Conservation (phyloP, 2,329 filamentous ascomycete genomes). For the Colletotrichum eleusines region DNA sequence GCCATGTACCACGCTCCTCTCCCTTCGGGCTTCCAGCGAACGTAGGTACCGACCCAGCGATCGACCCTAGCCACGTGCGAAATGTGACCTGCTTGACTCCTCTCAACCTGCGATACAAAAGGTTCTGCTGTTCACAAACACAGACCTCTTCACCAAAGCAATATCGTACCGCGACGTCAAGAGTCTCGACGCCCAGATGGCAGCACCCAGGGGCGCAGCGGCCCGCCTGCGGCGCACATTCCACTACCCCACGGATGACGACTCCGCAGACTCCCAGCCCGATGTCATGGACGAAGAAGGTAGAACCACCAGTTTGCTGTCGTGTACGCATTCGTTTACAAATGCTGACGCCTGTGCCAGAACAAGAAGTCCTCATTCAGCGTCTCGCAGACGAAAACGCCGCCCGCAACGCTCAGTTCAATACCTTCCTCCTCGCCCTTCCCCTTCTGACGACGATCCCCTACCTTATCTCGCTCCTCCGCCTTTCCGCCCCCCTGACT, state of each 20-base stretch:
- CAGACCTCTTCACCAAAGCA: background rate
- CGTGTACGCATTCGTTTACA: slow-evolving; percentile 28
- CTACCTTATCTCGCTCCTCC: slow-evolving; percentile 64
- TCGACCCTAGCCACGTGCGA: background rate
- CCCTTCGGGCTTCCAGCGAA: background rate
- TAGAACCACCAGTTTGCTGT: slow-evolving; percentile 46
- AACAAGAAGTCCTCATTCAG: slow-evolving; percentile 74
- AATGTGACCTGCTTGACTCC: slow-evolving; percentile 14
- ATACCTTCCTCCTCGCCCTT: slow-evolving; percentile 69
- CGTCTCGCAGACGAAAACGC: slow-evolving; percentile 67
- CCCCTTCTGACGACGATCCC: slow-evolving; percentile 67
- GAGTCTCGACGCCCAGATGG: slow-evolving; percentile 19
- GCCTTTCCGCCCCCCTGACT: slow-evolving; percentile 25
- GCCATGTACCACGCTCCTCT: slow-evolving; percentile 3
- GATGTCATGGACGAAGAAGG: slow-evolving; percentile 83
- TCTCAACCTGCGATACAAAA: background rate
- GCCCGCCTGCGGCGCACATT: slow-evolving; percentile 82
- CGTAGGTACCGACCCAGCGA: background rate
- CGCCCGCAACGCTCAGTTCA: slow-evolving; percentile 69
- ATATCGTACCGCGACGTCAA: background rate
- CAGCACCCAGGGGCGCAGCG: slow-evolving; percentile 48
- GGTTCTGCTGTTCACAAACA: background rate
- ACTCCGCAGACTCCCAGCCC: slow-evolving; percentile 64
- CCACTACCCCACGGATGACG: slow-evolving; percentile 75
- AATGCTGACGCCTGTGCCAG: slow-evolving; percentile 51